Evolutionary conservation across 805 yeast species (phyloP), one percentile per base, ranked within the genome.

Genomic region (Yamadazyma akitaensis): DNA sequence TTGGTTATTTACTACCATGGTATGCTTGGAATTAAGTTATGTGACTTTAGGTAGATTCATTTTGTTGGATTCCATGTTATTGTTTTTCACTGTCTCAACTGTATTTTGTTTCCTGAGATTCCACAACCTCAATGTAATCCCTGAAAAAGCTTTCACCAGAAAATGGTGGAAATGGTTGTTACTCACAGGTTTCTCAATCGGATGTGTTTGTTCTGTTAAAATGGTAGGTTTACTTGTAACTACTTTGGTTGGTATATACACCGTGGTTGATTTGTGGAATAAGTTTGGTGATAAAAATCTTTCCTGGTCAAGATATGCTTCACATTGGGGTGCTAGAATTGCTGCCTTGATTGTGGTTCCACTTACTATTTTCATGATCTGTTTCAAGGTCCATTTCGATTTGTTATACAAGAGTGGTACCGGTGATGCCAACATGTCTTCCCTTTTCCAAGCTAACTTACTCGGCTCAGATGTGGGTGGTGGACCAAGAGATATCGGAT

Each of bases 171-270:
- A 81, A 63, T 92, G 97, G 96, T 68, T 94, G 43, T 56, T 85
- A 19, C 68, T 86, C 48, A 86, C 96, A 8, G 99, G 99, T 54
- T 69, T 89, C 43, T 73, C 81, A 39, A 81, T 94, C 58, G 98
- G 99, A 36, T 87, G 94, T 64, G 86, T 91, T 16, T 85, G 92
- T 61, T 85, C 96, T 25, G 96, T 90, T 48, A 94, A 94, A 69
- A 89, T 91, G 96, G 98, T 94, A 48, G 99, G 99, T 58, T 76
- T 92, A 47, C 88, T 94, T 59, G 88, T 88, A 50, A 92, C 96
- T 47, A 66, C 89, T 14, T 70, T 90, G 52, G 90, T 94, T 46
- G 99, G 99, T 41, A 78, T 89, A 51, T 88, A 92, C 68, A 90
- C 97, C 18, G 74, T 88, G 34, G 85, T 81, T 44, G 97, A 94